A percentile compares a stretch with the other conserved stretches of the same genome.
These are phyloP conservation scores for Exophiala sp. DNA, from an alignment of 2,329 filamentous ascomycete genomes.

Conservation along the genomic window DNA sequence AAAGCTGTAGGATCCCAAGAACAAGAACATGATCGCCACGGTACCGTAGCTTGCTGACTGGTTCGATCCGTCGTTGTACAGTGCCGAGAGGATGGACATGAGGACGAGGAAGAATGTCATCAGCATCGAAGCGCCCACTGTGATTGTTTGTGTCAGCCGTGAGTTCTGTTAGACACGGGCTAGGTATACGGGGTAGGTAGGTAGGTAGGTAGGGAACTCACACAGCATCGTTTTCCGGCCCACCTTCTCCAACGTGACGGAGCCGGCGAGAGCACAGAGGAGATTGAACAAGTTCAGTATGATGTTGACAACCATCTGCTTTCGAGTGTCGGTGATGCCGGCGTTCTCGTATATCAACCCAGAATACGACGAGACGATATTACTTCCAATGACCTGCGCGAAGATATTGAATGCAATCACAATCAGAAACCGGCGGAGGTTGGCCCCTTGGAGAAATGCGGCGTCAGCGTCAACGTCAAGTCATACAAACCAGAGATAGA, in stretches of 20 bases:
- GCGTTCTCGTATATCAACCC: conserved; percentile 42
- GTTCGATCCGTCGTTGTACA: conserved; percentile 29
- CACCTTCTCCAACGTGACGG: conserved; percentile 39
- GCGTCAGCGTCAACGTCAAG: too few relatives aligned
- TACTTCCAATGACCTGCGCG: conserved; percentile 36
- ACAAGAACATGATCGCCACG: conserved; percentile 48
- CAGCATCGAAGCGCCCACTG: too few relatives aligned
- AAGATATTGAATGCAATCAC: too few relatives aligned
- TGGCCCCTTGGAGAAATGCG: too few relatives aligned
- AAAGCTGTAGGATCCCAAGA: conserved; percentile 46
- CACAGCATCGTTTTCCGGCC: conserved; percentile 37
- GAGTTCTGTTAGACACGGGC: too few relatives aligned
- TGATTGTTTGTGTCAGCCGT: too few relatives aligned
- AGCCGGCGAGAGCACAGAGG: conserved; percentile 39
- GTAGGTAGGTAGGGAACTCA: too few relatives aligned
- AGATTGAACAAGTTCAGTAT: conserved; percentile 50
- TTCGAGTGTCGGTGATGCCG: conserved; percentile 41
- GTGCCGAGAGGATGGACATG: conserved; percentile 37
- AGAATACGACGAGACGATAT: conserved; percentile 41
- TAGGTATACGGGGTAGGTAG: too few relatives aligned
- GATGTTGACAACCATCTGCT: conserved; percentile 47
- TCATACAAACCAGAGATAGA: too few relatives aligned
- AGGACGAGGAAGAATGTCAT: conserved; percentile 45
- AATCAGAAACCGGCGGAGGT: too few relatives aligned
- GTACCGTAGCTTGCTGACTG: conserved; percentile 38